Base-by-base conservation (phyloP, 2,329 filamentous ascomycete genomes). In the Nectriaceae sp. region DNA sequence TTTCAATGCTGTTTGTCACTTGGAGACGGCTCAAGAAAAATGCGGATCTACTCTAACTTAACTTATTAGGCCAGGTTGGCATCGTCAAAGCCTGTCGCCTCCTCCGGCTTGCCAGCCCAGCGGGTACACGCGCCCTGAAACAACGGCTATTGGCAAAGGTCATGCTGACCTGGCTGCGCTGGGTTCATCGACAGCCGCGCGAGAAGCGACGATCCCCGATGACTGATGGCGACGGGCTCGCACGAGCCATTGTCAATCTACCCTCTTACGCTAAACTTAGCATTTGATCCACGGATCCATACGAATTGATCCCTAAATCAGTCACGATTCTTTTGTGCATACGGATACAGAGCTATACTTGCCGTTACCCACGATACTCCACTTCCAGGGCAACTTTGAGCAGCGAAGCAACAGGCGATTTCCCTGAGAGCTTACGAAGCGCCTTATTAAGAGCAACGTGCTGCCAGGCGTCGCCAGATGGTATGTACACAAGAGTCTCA, bases 101-200 rank as follows among this genome's bases (percentile, higher is more conserved):
- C n/a, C n/a, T n/a, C n/a, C n/a, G n/a, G n/a, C n/a, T n/a, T n/a
- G n/a, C n/a, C n/a, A n/a, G n/a, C n/a, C n/a, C n/a, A n/a, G n/a
- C n/a, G n/a, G n/a, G n/a, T n/a, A n/a, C n/a, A n/a, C 40, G 47
- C 48, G 42, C 24, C 49, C 50, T 60, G 55, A 52, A 59, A 60
- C 55, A 31, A 46, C 37, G 35, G 44, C 31, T 48, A 35, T 41
- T 44, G 41, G 37, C 45, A 36, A n/a, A 15, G 13, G 33, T 19
- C 33, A 36, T 36, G 33, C 19, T 39, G 37, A 21, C 21, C 37
- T 36, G 33, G 16, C 33, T 36, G 8, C 8, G 33, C 16, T n/a
- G 33, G n/a, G n/a, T 15, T 29, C 13, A 29, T 48, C 24, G 41
- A 47, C 38, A 45, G 50, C 53, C 50, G 42, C 33, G 43, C 29